A percentile compares a stretch with the other conserved stretches of the same genome.
Evolutionary conservation across 2,329 filamentous ascomycete genomes (phyloP).

Genomic region (Periconia macrospinosa): DNA sequence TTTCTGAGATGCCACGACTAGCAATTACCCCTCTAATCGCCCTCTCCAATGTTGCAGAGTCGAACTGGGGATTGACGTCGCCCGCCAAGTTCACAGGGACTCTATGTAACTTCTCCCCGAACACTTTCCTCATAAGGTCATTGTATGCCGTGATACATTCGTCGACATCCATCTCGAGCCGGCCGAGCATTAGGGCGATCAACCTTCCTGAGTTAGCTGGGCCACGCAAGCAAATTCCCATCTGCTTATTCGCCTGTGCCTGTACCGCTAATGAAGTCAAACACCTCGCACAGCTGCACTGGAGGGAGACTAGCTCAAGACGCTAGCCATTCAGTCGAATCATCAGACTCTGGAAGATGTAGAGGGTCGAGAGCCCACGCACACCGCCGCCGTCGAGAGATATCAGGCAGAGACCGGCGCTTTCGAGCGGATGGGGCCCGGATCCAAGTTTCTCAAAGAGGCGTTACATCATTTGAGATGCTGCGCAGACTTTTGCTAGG

Average conservation of each 20-base stretch:
- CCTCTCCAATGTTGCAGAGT: constrained; percentile 13
- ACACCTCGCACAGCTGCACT: constrained; percentile 13
- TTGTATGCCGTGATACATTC: constrained; percentile 15
- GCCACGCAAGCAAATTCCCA: not conserved
- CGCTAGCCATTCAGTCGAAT: constrained; percentile 1
- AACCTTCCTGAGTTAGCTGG: constrained; percentile 3
- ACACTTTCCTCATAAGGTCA: constrained; percentile 9
- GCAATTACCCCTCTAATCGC: constrained; percentile 11
- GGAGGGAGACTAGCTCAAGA: not conserved
- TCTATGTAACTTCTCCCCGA: constrained; percentile 2
- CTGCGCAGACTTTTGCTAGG: no score
- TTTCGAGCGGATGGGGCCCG: constrained; percentile 1
- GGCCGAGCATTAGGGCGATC: constrained; percentile 20
- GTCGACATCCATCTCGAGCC: constrained; percentile 16
- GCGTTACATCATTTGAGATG: no score
- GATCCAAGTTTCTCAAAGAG: no score
- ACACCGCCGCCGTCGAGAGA: constrained; percentile 20
- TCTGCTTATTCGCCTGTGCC: constrained; percentile 18
- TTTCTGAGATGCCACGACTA: not conserved
- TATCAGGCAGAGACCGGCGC: constrained; percentile 3
- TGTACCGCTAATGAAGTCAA: constrained; percentile 25
- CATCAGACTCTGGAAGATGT: constrained; percentile 25
- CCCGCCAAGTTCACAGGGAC: constrained; percentile 9
- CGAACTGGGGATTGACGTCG: constrained; percentile 12
- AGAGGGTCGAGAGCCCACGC: constrained; percentile 25